These are phyloP conservation scores for Coffea canephora DNA, from an alignment of 257 asterid species.

Conservation along the genomic window DNA sequence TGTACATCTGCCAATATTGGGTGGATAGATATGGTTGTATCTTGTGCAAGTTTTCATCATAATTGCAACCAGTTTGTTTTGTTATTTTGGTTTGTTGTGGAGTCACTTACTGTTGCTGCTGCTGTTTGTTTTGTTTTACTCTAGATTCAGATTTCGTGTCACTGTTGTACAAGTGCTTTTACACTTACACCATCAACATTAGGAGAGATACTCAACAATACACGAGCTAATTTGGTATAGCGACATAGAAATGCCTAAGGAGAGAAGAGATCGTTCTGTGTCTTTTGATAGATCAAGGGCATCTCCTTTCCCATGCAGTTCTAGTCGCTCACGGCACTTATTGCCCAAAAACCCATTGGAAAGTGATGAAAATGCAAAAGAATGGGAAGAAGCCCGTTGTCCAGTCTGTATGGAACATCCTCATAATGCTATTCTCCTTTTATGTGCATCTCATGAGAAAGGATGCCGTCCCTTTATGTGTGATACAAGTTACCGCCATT, in stretches of 20 bases:
- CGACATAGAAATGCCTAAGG: constrained; percentile 59
- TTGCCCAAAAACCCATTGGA: constrained; percentile 52
- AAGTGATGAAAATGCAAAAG: constrained; percentile 47
- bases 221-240: constrained; percentile 9
- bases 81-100: background rate
- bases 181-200: background rate
- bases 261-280: constrained; percentile 65
- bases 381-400: constrained; percentile 93
- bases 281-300: constrained; percentile 65
- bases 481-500: constrained; percentile 94
- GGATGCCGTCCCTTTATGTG: constrained; percentile 94
- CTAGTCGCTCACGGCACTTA: constrained; percentile 44
- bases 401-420: constrained; percentile 97
- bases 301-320: constrained; percentile 56
- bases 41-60: background rate
- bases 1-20: background rate
- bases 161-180: background rate
- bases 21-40: background rate
- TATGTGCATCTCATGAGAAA: constrained; percentile 79
- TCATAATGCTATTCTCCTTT: constrained; percentile 80
- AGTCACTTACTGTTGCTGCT: background rate
- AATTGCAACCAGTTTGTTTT: background rate
- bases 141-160: background rate
- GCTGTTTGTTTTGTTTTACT: background rate
- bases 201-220: constrained; percentile 1